Conservation (phyloP, 352 stramenopile species). For the Globisporangium paroecandrum region DNA sequence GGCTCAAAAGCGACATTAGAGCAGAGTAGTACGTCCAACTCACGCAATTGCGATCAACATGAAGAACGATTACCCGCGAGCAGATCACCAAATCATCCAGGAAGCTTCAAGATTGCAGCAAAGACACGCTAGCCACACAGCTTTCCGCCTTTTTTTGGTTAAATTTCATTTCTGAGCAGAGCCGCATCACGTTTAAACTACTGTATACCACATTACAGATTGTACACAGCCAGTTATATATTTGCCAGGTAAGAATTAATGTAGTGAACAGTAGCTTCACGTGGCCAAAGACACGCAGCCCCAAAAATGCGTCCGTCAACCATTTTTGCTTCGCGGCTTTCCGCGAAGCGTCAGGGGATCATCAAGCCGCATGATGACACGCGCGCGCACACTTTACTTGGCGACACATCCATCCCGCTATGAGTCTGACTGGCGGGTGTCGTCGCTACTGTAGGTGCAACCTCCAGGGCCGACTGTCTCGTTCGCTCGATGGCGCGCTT, state of each 20-base stretch:
- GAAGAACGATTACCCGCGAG: too few species aligned
- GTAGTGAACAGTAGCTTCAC: neutral
- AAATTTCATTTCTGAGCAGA: neutral
- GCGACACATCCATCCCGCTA: neutral
- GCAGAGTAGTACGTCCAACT: neutral
- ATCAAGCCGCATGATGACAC: neutral
- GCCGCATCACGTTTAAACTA: neutral
- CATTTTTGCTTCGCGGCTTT: neutral
- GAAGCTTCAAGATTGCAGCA: neutral
- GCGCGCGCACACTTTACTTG: neutral
- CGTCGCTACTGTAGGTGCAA: neutral
- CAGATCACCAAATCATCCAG: too few species aligned
- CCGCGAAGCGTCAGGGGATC: neutral
- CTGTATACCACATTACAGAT: neutral
- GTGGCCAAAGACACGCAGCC: neutral
- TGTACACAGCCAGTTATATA: neutral
- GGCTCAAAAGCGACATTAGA: neutral
- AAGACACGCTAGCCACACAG: neutral
- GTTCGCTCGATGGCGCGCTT: neutral
- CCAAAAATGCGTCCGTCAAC: neutral
- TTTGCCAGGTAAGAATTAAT: neutral
- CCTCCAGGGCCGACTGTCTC: neutral
- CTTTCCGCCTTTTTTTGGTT: too few species aligned
- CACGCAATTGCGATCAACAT: too few species aligned
- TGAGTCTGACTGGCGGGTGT: neutral